A percentile compares a stretch with the other conserved stretches of the same genome.
Evolutionary conservation across 2,329 filamentous ascomycete species (phyloP).

Genomic region (Arthrocladium fulminans): DNA sequence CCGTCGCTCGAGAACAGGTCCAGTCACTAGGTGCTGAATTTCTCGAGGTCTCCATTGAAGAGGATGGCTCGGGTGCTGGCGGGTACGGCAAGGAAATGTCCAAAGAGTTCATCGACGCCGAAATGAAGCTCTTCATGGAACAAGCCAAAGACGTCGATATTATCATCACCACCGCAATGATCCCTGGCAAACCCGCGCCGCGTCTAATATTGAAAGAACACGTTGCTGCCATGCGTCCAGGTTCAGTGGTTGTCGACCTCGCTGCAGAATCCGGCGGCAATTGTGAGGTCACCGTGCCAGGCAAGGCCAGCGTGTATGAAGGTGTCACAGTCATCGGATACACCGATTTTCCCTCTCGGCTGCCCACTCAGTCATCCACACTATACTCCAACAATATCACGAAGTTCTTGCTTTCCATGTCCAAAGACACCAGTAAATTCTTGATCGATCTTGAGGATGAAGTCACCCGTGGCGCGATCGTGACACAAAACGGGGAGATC

Average conservation of each 20-base stretch:
- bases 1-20: slow-evolving; percentile 81
- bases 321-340: slow-evolving; percentile 86
- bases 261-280: slow-evolving; percentile 84
- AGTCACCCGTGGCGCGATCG: slow-evolving; percentile 75
- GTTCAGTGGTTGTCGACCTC: slow-evolving; percentile 78
- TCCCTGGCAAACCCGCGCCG: slow-evolving; percentile 73
- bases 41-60: slow-evolving; percentile 73
- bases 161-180: slow-evolving; percentile 84
- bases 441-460: slow-evolving; percentile 74
- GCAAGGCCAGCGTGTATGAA: slow-evolving; percentile 60
- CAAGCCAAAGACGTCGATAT: slow-evolving; percentile 85
- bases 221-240: slow-evolving; percentile 78
- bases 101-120: slow-evolving; percentile 82
- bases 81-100: slow-evolving; percentile 94
- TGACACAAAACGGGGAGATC: slow-evolving; percentile 67
- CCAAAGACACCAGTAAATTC: slow-evolving; percentile 67
- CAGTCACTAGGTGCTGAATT: slow-evolving; percentile 86
- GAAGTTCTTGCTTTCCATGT: slow-evolving; percentile 76
- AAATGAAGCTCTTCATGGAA: slow-evolving; percentile 86
- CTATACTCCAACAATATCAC: slow-evolving; percentile 91
- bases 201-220: slow-evolving; percentile 75
- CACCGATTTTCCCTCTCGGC: slow-evolving; percentile 75
- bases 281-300: slow-evolving; percentile 70
- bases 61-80: slow-evolving; percentile 74
- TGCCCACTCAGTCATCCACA: slow-evolving; percentile 82